Evolutionary conservation across 164 flowering plant genomes (phyloP), one percentile per base, ranked within the genome.

Genomic region (Kalanchoe fedtschenkoi): DNA sequence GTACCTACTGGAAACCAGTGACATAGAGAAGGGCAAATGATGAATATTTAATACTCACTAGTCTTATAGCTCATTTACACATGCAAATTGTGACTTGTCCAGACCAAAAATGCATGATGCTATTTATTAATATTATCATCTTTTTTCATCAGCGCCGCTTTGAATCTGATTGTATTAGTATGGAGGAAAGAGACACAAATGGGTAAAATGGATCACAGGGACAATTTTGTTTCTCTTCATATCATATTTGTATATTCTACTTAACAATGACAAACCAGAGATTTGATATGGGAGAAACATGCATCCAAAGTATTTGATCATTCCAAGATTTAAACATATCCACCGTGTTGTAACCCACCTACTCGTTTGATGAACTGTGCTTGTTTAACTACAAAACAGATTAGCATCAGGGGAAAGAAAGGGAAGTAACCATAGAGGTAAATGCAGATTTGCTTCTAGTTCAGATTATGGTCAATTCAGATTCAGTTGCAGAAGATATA

Each of bases 1-100:
- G n/a, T 91, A 87, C 61, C 85, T 91, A 17, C 62, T 65, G 43
- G 96, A 91, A 70, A 88, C 92, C 55, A 83, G 81, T 68, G 76
- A 66, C 39, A 73, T 46, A 19, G 88, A 83, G 54, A 71, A 51
- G 9, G 74, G 79, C 37, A 74, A 80, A 65, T 78, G 72, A 83
- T 28, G 22, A 41, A 34, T 22, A 44, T 24, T 53, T 62, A 54
- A 53, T 5, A 37, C 1, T n/a, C n/a, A n/a, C n/a, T n/a, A n/a
- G n/a, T n/a, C 30, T 9, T 9, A 47, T 22, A 24, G 29, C 30
- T 10, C 1, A 47, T 1, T 24, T 2, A 47, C 30, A 47, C 1
- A 24, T 47, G 26, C 32, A 37, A 2, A 26, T 26, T 51, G 33
- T 24, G 3, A 26, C 14, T 24, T 11, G 1, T 51, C 13, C 13